These are phyloP conservation scores for Lactarius deliciosus DNA, from an alignment of 768 basidiomycete species.

Conservation along the genomic window DNA sequence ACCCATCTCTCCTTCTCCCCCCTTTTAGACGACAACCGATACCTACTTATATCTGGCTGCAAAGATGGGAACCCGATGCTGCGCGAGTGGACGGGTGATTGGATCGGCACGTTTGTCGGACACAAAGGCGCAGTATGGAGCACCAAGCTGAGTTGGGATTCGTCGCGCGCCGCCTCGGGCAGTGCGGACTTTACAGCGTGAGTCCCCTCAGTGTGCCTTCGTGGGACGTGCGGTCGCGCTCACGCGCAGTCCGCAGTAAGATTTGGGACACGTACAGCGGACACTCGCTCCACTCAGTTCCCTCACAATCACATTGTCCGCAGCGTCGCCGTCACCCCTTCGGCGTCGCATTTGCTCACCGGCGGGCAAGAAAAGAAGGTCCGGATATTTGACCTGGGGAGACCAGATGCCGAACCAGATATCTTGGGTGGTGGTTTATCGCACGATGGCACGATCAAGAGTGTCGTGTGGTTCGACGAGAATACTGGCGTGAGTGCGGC, in stretches of 20 bases:
- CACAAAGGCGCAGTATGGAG: slow-evolving; percentile 98
- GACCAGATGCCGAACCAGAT: slow-evolving; percentile 86
- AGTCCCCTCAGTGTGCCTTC: slow-evolving; percentile 38
- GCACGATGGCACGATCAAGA: slow-evolving; percentile 89
- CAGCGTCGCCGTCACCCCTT: slow-evolving; percentile 83
- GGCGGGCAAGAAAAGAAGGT: slow-evolving; percentile 99
- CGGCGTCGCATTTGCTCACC: slow-evolving; percentile 68
- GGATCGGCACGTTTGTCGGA: slow-evolving; percentile 92
- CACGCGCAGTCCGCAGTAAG: slow-evolving; percentile 55
- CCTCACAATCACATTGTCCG: slow-evolving; percentile 98
- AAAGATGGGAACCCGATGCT: slow-evolving; percentile 99
- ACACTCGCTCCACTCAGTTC: slow-evolving; percentile 86
- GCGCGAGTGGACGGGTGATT: slow-evolving; percentile 96
- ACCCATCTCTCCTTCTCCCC: slow-evolving; percentile 92
- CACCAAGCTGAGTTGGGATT: slow-evolving; percentile 85
- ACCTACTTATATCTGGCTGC: slow-evolving; percentile 91
- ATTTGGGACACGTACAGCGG: slow-evolving; percentile 96
- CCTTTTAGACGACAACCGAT: slow-evolving; percentile 80
- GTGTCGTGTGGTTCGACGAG: slow-evolving; percentile 91
- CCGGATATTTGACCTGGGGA: slow-evolving; percentile 85
- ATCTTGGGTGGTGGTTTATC: slow-evolving; percentile 62
- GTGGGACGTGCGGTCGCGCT: slow-evolving; percentile 12
- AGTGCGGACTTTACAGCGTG: slow-evolving; percentile 98
- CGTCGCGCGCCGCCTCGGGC: slow-evolving; percentile 83
- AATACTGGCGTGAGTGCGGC: slow-evolving; percentile 86